Percentiles rank a stretch among this genome's conserved stretches.
Conservation (phyloP, 2,329 filamentous ascomycete species). For the Sphaerulina musiva region DNA sequence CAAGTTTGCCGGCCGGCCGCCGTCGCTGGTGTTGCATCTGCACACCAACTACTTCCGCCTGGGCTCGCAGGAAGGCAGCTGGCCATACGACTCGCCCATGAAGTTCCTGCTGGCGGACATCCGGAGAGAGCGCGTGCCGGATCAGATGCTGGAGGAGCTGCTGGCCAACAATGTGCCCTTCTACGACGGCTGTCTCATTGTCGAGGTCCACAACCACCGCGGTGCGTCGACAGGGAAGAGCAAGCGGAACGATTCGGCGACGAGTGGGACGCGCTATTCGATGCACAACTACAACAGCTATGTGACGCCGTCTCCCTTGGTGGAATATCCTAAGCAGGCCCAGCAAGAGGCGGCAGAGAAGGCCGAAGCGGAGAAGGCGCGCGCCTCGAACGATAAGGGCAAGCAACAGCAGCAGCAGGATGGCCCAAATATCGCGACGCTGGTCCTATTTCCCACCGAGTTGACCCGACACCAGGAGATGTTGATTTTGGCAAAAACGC, state of each 20-base stretch:
- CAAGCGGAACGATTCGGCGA: constrained; percentile 42
- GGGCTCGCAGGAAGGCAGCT: constrained; percentile 88
- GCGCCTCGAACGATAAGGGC: constrained; percentile 40
- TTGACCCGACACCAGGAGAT: constrained; percentile 71
- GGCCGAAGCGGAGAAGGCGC: constrained; percentile 27
- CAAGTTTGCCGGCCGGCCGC: constrained; percentile 65
- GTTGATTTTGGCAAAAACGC: constrained; percentile 66
- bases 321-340: constrained; percentile 54
- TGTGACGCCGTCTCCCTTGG: constrained; percentile 81
- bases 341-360: constrained; percentile 39
- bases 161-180: constrained; percentile 66
- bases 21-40: constrained; percentile 80
- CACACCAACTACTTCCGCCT: constrained; percentile 83
- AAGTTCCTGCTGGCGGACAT: constrained; percentile 71
- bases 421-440: constrained; percentile 61
- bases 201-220: constrained; percentile 88
- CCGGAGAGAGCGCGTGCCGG: constrained; percentile 68
- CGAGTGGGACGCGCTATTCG: constrained; percentile 61
- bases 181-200: constrained; percentile 91
- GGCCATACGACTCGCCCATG: constrained; percentile 90
- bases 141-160: constrained; percentile 79
- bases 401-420: constrained; percentile 25
- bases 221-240: constrained; percentile 46
- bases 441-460: constrained; percentile 78
- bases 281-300: constrained; percentile 90